phyloP scores from a whole-genome alignment of 495 filamentous ascomycete species.

The Podospora bellae-mahoneyi region DNA sequence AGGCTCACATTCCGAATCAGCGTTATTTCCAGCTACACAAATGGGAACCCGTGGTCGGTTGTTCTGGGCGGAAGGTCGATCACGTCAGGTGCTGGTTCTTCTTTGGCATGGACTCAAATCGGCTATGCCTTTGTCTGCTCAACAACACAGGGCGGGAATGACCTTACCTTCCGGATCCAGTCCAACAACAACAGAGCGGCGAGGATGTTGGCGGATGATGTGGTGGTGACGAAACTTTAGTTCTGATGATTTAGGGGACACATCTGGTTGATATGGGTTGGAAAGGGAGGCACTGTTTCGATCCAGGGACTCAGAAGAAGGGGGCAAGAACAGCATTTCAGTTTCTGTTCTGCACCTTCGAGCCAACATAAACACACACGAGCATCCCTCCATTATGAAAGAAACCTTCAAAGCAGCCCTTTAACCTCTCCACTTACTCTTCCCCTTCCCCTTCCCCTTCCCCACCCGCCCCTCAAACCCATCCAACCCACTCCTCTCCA shows the following conservation, averaged over 20 bases:
- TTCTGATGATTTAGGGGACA: too few relatives aligned
- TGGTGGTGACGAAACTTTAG: neutral
- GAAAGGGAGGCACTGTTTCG: too few relatives aligned
- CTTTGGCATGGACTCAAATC: neutral
- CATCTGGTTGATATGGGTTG: too few relatives aligned
- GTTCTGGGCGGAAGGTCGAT: neutral
- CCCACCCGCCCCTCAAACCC: neutral
- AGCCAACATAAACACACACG: too few relatives aligned
- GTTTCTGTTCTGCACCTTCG: too few relatives aligned
- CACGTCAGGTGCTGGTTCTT: neutral
- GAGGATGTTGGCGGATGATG: neutral
- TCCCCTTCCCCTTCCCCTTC: neutral
- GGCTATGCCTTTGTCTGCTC: neutral
- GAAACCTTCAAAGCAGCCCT: too few relatives aligned
- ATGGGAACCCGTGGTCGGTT: neutral
- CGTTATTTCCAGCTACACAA: neutral
- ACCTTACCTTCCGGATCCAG: neutral
- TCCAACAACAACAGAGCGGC: constrained; percentile 3
- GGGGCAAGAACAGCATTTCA: too few relatives aligned
- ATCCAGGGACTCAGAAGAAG: too few relatives aligned
- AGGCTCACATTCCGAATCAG: neutral
- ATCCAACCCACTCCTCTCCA: neutral
- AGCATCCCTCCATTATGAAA: too few relatives aligned
- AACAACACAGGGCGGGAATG: neutral
- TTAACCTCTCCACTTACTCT: neutral